Conservation (phyloP, 2,329 filamentous ascomycete species). For the Escovopsis sp. region DNA sequence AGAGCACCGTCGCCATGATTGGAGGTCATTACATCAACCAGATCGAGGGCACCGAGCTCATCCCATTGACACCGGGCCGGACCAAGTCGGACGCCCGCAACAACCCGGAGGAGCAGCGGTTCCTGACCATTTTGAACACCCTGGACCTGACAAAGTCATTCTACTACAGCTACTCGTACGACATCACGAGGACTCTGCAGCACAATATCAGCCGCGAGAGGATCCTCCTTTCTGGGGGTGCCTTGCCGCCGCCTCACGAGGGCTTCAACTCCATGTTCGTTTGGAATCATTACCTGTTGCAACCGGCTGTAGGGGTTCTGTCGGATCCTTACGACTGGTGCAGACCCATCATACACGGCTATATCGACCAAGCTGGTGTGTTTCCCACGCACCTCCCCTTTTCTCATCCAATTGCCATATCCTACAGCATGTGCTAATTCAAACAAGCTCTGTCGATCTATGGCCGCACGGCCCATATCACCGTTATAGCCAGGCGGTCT, state of each 20-base stretch:
- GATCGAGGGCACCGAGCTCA: conserved; percentile 81
- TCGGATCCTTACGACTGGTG: conserved; percentile 91
- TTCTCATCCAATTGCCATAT: background rate
- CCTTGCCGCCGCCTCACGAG: conserved; percentile 40
- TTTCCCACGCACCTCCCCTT: background rate
- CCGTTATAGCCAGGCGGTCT: conserved; percentile 82
- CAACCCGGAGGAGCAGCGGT: conserved; percentile 68
- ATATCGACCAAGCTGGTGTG: conserved; percentile 70
- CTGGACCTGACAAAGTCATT: conserved; percentile 83
- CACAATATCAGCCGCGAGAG: conserved; percentile 80
- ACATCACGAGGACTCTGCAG: conserved; percentile 83
- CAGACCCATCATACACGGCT: conserved; percentile 86
- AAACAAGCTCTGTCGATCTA: conserved; percentile 58
- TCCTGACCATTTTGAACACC: conserved; percentile 77
- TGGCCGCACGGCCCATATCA: conserved; percentile 78
- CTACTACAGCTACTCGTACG: conserved; percentile 97
- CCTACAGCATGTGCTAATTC: too few relatives aligned
- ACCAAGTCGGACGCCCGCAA: conserved; percentile 66
- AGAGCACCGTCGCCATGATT: conserved; percentile 89
- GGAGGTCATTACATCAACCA: conserved; percentile 95
- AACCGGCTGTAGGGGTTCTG: conserved; percentile 54
- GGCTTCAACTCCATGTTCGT: conserved; percentile 93
- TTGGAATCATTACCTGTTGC: conserved; percentile 84
- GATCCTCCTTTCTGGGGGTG: conserved; percentile 50
- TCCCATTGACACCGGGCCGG: conserved; percentile 67